phyloP scores from a whole-genome alignment of 257 asterid species.

The Echites panduratus region DNA sequence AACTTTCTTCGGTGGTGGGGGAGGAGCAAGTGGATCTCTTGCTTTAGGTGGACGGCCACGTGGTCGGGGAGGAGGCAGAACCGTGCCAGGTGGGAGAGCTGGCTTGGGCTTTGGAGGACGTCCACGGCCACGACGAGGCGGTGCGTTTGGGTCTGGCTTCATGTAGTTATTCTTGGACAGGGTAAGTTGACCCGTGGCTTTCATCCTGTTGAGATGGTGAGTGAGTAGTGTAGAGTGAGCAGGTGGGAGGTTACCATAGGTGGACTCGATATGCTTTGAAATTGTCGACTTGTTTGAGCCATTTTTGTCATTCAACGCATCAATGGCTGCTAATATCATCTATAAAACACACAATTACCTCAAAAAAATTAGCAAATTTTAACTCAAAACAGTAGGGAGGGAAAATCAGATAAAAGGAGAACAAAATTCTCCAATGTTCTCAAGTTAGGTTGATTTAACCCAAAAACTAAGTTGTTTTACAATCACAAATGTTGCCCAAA shows the following conservation, averaged over 20 bases:
- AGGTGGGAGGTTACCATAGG: constrained; percentile 51
- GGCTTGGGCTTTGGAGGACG: constrained; percentile 83
- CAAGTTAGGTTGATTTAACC: too few species aligned
- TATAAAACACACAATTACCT: constrained; percentile 2
- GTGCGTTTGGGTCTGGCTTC: constrained; percentile 55
- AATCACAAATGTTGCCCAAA: not conserved
- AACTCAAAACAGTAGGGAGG: not conserved
- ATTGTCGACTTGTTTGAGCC: constrained; percentile 66
- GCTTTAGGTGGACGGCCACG: constrained; percentile 76
- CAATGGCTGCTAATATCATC: constrained; percentile 69
- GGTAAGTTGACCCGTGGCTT: constrained; percentile 48
- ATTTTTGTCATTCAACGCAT: constrained; percentile 41
- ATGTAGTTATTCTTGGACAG: constrained; percentile 63
- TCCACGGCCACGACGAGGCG: constrained; percentile 88
- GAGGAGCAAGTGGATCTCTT: constrained; percentile 36
- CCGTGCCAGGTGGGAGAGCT: constrained; percentile 27
- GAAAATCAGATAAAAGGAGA: not conserved
- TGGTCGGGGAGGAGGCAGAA: constrained; percentile 46
- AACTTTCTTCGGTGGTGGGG: constrained; percentile 34
- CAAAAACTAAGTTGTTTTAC: too few species aligned
- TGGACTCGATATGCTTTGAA: constrained; percentile 56
- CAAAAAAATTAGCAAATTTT: not conserved
- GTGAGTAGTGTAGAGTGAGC: constrained; percentile 53
- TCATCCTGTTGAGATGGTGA: constrained; percentile 71
- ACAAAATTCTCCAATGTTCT: not conserved